Percentiles rank a stretch among this genome's conserved stretches.
Conservation (phyloP, 2,329 filamentous ascomycete species). For the Claviceps humidiphila region DNA sequence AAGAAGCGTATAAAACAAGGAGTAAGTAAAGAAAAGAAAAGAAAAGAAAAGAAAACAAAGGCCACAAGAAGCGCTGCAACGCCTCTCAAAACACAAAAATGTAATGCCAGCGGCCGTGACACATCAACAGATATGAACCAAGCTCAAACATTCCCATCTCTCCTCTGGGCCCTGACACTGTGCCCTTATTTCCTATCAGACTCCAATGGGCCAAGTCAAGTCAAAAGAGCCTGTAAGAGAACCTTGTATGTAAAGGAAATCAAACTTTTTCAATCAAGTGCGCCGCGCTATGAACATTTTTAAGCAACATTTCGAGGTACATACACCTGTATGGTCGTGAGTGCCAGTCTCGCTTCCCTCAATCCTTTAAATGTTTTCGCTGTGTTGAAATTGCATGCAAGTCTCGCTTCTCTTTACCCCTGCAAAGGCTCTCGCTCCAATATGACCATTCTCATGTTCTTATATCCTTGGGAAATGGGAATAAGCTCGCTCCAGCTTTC, state of each 20-base stretch:
- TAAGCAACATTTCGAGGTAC: not conserved
- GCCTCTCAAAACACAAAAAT: not conserved
- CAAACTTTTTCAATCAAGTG: constrained; percentile 5
- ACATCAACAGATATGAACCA: not conserved
- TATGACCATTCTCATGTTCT: too few species aligned
- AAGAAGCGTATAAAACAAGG: not conserved
- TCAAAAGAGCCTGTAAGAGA: too few species aligned
- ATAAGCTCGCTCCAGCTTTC: too few species aligned
- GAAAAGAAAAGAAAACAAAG: not conserved
- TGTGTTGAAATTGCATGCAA: not conserved
- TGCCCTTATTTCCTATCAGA: not conserved
- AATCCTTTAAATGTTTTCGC: not conserved
- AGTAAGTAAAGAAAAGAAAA: not conserved
- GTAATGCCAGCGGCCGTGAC: not conserved
- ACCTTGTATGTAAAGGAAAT: too few species aligned
- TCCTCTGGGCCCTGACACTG: too few species aligned
- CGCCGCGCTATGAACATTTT: constrained; percentile 9
- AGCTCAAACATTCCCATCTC: not conserved
- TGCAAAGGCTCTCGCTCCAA: not conserved
- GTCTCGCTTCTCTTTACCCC: not conserved
- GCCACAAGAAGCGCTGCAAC: not conserved
- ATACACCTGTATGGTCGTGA: not conserved
- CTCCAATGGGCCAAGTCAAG: not conserved
- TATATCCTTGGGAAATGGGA: too few species aligned
- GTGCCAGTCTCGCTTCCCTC: not conserved